Evolutionary conservation across 2,329 filamentous ascomycete species (phyloP), one percentile per base, ranked within the genome.

Genomic region (Aspergillus awamori): DNA sequence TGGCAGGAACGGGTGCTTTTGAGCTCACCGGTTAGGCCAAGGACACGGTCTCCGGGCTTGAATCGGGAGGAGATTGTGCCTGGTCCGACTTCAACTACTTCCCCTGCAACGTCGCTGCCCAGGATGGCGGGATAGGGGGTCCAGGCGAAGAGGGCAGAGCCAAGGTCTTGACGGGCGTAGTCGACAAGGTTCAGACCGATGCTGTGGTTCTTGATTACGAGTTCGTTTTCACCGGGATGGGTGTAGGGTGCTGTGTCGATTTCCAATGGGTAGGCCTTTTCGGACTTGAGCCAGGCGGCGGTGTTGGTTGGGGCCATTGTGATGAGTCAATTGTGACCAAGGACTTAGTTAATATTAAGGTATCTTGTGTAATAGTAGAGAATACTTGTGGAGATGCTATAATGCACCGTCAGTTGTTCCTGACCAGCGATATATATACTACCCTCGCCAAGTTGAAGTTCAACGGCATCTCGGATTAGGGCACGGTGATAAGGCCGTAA

Each of bases 61-160:
- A 82, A 77, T 4, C 55, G 48, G 6, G 54, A 53, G 48, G 41
- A 53, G 30, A 45, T 53, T 41, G 54, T 38, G 53, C 41, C 58
- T n/a, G 52, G 33, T 38, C 39, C 59, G 45, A 83, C 72, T 63
- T 81, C 76, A 43, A 77, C 63, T 11, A 82, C 73, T 58, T 80
- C 77, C 11, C 81, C 81, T 1, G 80, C 78, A 10, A 81, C 73
- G 62, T 83, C 81, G 17, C 66, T 69, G 5, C 81, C 81, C n/a
- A 79, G 65, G 24, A 79, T 69, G 5, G 69, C 65, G 0, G 77
- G 76, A 52, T 77, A 77, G 8, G 68, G 62, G 24, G 73, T 58
- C 8, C 69, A 65, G 51, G 74, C 68, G 28, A 73, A 64, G 49
- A 75, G 70, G 7, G 64, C 63, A 10, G 67, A 62, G 15, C 70